Percentiles rank a stretch among this genome's conserved stretches.
phyloP scores from a whole-genome alignment of 805 yeast genomes.

The Helenozyma baotianmanensis region DNA sequence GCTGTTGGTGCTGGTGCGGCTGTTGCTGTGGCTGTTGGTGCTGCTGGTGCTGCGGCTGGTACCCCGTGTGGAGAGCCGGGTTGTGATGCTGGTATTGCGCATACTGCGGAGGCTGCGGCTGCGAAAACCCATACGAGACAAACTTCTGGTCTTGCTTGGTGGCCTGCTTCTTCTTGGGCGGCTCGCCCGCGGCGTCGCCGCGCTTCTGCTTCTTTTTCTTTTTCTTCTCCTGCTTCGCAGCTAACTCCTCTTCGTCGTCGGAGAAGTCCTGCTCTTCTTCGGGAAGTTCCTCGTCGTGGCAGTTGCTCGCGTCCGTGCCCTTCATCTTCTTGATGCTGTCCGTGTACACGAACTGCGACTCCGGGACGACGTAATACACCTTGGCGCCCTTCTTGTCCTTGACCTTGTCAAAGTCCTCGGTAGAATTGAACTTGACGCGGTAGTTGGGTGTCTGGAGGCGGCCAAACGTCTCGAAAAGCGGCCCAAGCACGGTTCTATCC shows the following conservation, averaged over 20 bases:
- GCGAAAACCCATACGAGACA: conserved; percentile 15
- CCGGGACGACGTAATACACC: conserved; percentile 76
- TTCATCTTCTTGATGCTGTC: conserved; percentile 62
- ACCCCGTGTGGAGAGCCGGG: conserved; percentile 8
- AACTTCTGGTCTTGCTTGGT: conserved; percentile 13
- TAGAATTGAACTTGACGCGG: conserved; percentile 60
- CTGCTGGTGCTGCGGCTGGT: no score
- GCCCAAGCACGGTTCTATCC: conserved; percentile 68
- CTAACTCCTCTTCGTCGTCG: conserved; percentile 87
- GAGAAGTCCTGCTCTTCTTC: conserved; percentile 93
- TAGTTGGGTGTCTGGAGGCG: conserved; percentile 77
- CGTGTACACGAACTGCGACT: conserved; percentile 74
- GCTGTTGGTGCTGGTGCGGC: not conserved
- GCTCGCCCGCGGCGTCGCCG: conserved; percentile 6
- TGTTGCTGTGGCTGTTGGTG: conserved; percentile 2
- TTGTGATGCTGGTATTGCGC: conserved; percentile 6
- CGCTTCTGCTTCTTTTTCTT: conserved; percentile 47
- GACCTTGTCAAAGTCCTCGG: conserved; percentile 46
- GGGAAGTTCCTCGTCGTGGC: conserved; percentile 90
- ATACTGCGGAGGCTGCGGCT: conserved; percentile 1
- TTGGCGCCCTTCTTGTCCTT: conserved; percentile 47
- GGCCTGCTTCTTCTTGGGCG: conserved; percentile 19
- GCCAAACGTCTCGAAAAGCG: conserved; percentile 85
- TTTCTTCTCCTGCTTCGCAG: conserved; percentile 60
- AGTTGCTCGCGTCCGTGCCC: conserved; percentile 94